Evolutionary conservation across 345 rosid species (phyloP).

Genomic region (Rhodamnia rubescens): DNA sequence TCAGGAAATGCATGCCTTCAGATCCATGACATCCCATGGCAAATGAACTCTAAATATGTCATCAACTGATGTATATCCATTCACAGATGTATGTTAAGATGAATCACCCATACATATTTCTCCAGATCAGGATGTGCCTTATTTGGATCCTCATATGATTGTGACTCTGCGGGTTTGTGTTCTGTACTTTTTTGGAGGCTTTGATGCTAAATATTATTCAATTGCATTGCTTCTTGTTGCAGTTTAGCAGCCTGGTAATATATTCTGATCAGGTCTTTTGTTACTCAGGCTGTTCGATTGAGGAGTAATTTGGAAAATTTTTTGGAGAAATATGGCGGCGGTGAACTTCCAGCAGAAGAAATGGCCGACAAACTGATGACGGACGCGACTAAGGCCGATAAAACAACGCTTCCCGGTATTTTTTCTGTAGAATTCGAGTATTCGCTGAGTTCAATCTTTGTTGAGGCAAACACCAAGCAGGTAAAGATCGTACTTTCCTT

Average conservation of each 20-base stretch:
- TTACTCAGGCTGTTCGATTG: not conserved
- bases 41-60: not conserved
- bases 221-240: not conserved
- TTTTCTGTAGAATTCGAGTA: slow-evolving; percentile 29
- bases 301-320: slow-evolving; percentile 28
- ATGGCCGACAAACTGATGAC: slow-evolving; percentile 51
- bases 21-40: not conserved
- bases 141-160: not conserved
- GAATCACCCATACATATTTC: not conserved
- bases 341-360: slow-evolving; percentile 36
- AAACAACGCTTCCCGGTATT: slow-evolving; percentile 22
- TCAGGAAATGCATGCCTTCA: not conserved
- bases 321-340: slow-evolving; percentile 13
- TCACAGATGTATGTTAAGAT: not conserved
- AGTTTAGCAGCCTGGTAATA: not conserved
- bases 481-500: slow-evolving; percentile 5
- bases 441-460: slow-evolving; percentile 46
- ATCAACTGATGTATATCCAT: not conserved
- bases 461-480: slow-evolving; percentile 22
- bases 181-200: not conserved
- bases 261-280: not conserved
- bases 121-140: not conserved
- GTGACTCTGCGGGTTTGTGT: not conserved
- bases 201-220: not conserved
- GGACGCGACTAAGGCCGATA: slow-evolving; percentile 34